Base-by-base conservation (phyloP, 768 basidiomycete species). In the Piloderma croceum region DNA sequence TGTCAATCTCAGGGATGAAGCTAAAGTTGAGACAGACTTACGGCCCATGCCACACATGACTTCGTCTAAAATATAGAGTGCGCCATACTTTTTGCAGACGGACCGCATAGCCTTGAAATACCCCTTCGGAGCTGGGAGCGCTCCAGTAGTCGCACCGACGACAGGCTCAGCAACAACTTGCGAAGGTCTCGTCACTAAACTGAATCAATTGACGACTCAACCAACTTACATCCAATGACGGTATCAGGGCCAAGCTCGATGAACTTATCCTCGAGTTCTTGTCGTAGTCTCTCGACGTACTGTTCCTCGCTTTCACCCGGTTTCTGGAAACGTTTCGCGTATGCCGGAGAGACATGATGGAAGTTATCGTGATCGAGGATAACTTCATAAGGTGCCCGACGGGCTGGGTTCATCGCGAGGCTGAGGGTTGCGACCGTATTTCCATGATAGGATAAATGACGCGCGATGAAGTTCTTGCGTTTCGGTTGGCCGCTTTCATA, bases 31-130 rank as follows among this genome's bases (percentile, higher is more conserved):
- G n/a, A 34, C 41, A 19, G 29, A 70, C 84, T 62, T 56, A 83
- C 89, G 78, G 42, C 90, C 88, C 83, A 91, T 90, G 32, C 89
- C 89, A 55, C 81, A 79, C 90, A 93, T 91, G 34, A 91, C 85
- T 62, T 93, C 91, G 52, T 94, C 91, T 24, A 91, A 71, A 31
- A 92, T 88, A 59, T 91, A 82, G 13, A 94, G 61, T 1, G 77
- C 85, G 29, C 70, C 83, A 49, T 73, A 82, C 60, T 83, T 88
- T 27, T 83, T 74, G 49, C 85, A 88, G 15, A 89, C 83, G 9
- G 81, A 79, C 51, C 83, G 87, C 79, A 90, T 85, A 6, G 84
- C 84, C 58, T 76, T 76, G 53, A 92, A 84, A 58, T 92, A 92
- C 2, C 90, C 90, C 48, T 81, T 83, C 1, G 89, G 88, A 5